A percentile compares a stretch with the other conserved stretches of the same genome.
These are phyloP conservation scores for Fusarium pseudonygamai DNA, from an alignment of 2,329 filamentous ascomycete species.

Conservation along the genomic window DNA sequence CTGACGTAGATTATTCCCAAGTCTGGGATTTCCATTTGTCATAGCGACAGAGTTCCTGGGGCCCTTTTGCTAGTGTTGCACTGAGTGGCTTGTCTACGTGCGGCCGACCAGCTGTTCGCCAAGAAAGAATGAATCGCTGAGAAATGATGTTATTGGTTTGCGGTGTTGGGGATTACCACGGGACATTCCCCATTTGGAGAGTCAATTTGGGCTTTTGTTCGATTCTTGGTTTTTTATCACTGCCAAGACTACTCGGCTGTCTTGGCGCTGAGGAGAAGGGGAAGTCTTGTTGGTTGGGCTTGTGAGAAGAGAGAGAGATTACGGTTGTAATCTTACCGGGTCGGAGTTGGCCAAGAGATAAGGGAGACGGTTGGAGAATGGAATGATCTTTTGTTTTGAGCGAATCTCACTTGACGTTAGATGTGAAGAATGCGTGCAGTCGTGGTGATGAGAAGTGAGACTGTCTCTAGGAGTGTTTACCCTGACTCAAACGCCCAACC, in stretches of 20 bases:
- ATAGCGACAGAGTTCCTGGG: neutral
- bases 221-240: slow-evolving; percentile 7
- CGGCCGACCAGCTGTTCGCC: slow-evolving; percentile 1
- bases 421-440: neutral
- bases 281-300: neutral
- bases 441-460: neutral
- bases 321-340: neutral
- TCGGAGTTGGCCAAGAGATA: slow-evolving; percentile 21
- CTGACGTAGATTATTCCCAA: slow-evolving; percentile 1
- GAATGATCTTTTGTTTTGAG: slow-evolving; percentile 14
- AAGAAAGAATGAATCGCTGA: neutral
- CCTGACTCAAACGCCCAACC: neutral
- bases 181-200: slow-evolving; percentile 21
- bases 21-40: slow-evolving; percentile 13
- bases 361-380: slow-evolving; percentile 1
- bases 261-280: slow-evolving; percentile 12
- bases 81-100: slow-evolving; percentile 6
- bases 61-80: neutral
- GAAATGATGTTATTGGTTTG: neutral
- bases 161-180: slow-evolving; percentile 8
- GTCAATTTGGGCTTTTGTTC: neutral
- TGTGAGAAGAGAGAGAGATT: neutral
- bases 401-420: neutral
- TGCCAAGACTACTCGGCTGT: slow-evolving; percentile 19
- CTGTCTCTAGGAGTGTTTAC: neutral